These are phyloP conservation scores for Aspergillus bertholletiae DNA, from an alignment of 495 filamentous ascomycete genomes.

Conservation along the genomic window DNA sequence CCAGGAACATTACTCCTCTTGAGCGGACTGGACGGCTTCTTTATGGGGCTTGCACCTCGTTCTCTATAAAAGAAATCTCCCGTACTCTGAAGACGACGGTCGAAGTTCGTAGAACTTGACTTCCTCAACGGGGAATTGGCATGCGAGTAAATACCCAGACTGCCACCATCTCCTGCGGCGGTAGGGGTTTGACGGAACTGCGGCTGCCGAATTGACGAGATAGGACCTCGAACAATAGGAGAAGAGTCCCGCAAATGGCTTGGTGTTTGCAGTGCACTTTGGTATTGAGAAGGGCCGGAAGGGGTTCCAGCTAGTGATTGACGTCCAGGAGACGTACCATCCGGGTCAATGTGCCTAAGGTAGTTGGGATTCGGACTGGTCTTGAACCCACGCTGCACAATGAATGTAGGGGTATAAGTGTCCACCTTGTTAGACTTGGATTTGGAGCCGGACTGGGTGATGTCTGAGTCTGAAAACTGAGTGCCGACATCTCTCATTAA, in stretches of 20 bases:
- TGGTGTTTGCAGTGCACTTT: conserved; percentile 39
- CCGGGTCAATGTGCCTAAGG: conserved; percentile 70
- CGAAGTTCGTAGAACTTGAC: conserved; percentile 43
- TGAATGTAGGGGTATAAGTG: conserved; percentile 70
- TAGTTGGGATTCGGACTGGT: conserved; percentile 90
- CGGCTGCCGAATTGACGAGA: conserved; percentile 53
- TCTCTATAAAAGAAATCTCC: conserved; percentile 41
- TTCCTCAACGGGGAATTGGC: conserved; percentile 80
- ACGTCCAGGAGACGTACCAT: conserved; percentile 43
- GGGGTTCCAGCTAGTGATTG: conserved; percentile 25
- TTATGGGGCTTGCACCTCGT: conserved; percentile 32
- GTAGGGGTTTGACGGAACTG: conserved; percentile 46
- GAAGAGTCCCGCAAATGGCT: conserved; percentile 48
- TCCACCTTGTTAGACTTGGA: conserved; percentile 54
- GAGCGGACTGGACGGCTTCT: conserved; percentile 38
- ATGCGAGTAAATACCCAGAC: conserved; percentile 74
- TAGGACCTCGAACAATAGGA: conserved; percentile 41
- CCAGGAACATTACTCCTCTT: conserved; percentile 42
- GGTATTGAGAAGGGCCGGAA: conserved; percentile 23
- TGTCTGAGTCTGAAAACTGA: conserved; percentile 52
- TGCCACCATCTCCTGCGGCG: conserved; percentile 66
- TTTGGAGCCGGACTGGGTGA: conserved; percentile 41
- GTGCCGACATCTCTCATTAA: conserved; percentile 80
- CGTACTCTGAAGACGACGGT: conserved; percentile 32
- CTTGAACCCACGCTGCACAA: conserved; percentile 77